A percentile compares a stretch with the other conserved stretches of the same genome.
phyloP scores from a whole-genome alignment of 805 yeast genomes.

The Diddensiella transvaalensis region DNA sequence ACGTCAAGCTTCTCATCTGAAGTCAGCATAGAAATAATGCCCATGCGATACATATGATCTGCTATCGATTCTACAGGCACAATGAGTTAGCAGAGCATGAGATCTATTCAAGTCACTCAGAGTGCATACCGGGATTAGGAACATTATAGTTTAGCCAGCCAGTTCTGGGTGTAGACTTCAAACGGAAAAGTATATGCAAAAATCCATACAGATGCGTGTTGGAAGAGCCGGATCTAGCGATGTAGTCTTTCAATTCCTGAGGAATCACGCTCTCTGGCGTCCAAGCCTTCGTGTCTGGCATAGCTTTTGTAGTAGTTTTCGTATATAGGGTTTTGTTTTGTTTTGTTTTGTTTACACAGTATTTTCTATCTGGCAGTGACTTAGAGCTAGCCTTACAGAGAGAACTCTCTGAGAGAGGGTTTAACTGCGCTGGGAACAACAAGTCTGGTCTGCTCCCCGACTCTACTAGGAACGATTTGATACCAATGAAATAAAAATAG shows the following conservation, averaged over 20 bases:
- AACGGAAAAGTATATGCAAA: conserved; percentile 62
- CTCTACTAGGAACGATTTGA: too few species aligned
- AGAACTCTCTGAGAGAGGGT: too few species aligned
- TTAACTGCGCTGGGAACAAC: too few species aligned
- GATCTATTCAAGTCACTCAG: too few species aligned
- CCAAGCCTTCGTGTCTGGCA: conserved; percentile 37
- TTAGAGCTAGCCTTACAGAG: too few species aligned
- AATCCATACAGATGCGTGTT: conserved; percentile 40
- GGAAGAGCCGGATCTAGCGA: conserved; percentile 25
- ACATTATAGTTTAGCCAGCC: conserved; percentile 84
- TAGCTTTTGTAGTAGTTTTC: too few species aligned
- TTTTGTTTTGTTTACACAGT: too few species aligned
- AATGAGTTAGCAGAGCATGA: not conserved
- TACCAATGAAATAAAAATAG: too few species aligned
- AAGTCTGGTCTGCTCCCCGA: too few species aligned
- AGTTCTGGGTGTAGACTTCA: conserved; percentile 81
- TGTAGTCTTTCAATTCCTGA: conserved; percentile 37
- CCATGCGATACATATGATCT: conserved; percentile 98
- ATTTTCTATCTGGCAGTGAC: too few species aligned
- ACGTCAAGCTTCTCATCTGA: conserved; percentile 50
- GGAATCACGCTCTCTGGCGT: conserved; percentile 55
- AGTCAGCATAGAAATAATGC: conserved; percentile 70
- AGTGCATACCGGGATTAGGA: conserved; percentile 43
- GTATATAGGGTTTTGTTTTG: too few species aligned
- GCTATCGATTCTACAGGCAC: conserved; percentile 55